These are phyloP conservation scores for Mychonastes homosphaera DNA, from an alignment of 139 green algal species.

Conservation along the genomic window DNA sequence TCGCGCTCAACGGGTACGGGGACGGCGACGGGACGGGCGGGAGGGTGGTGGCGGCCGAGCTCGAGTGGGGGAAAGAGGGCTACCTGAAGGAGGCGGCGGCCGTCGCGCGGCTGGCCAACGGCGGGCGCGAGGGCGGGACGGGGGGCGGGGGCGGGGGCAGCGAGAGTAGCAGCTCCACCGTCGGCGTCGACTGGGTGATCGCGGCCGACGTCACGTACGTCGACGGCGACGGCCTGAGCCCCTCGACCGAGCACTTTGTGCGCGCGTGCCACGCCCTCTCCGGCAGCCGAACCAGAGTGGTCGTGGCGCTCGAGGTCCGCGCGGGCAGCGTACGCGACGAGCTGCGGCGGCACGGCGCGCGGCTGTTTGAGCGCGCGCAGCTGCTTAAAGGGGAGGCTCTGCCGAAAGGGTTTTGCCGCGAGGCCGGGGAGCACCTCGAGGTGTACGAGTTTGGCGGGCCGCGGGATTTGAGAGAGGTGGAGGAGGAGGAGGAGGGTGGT, in stretches of 20 bases:
- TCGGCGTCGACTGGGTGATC: constrained; percentile 28
- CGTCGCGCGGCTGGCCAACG: constrained; percentile 2
- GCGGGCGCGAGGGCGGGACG: not conserved
- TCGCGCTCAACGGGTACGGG: constrained; percentile 24
- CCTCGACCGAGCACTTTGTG: constrained; percentile 37
- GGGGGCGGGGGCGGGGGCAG: not conserved
- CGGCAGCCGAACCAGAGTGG: not conserved
- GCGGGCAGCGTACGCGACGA: constrained; percentile 11
- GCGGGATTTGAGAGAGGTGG: no score
- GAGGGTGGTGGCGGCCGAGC: constrained; percentile 14
- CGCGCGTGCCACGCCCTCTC: constrained; percentile 26
- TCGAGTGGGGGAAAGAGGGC: constrained; percentile 30
- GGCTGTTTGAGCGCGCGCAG: constrained; percentile 11
- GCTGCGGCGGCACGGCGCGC: constrained; percentile 6
- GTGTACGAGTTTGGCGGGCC: no score
- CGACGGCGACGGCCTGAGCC: constrained; percentile 41
- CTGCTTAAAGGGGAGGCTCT: constrained; percentile 4
- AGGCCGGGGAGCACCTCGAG: constrained; percentile 40
- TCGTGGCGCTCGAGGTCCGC: constrained; percentile 32
- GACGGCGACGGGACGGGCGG: not conserved
- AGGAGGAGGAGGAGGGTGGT: no score
- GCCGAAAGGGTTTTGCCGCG: constrained; percentile 6
- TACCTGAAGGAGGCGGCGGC: not conserved
- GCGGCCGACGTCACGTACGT: constrained; percentile 23
- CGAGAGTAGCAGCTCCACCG: constrained; percentile 13